A percentile compares a stretch with the other conserved stretches of the same genome.
These are phyloP conservation scores for Penicillium sp. DNA, from an alignment of 2,329 filamentous ascomycete genomes.

Conservation along the genomic window DNA sequence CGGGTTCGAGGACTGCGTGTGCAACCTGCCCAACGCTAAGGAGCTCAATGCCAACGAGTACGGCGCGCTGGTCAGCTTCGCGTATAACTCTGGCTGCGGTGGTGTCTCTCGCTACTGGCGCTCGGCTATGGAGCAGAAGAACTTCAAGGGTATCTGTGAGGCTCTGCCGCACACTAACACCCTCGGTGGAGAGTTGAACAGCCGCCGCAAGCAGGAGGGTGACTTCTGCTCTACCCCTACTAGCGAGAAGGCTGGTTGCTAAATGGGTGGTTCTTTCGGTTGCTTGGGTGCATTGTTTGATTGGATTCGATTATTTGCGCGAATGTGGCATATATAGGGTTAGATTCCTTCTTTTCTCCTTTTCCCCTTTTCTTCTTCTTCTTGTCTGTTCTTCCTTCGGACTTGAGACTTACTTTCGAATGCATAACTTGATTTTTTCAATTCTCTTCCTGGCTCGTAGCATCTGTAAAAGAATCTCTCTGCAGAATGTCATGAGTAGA, in stretches of 20 bases:
- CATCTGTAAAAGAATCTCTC: too few relatives aligned
- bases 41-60: constrained; percentile 10
- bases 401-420: too few relatives aligned
- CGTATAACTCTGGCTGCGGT: constrained; percentile 13
- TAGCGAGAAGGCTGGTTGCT: background rate
- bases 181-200: background rate
- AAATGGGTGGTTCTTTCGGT: background rate
- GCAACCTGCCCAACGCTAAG: constrained; percentile 6
- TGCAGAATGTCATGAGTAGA: too few relatives aligned
- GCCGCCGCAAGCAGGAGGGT: background rate
- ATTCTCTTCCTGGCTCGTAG: too few relatives aligned
- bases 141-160: constrained; percentile 11
- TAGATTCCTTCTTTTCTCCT: too few relatives aligned
- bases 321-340: too few relatives aligned
- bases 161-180: constrained; percentile 9
- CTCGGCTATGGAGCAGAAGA: constrained; percentile 5
- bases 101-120: constrained; percentile 7
- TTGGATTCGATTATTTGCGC: too few relatives aligned
- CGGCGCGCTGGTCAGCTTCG: constrained; percentile 10
- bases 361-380: too few relatives aligned
- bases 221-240: background rate
- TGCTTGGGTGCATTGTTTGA: too few relatives aligned
- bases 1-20: constrained; percentile 7
- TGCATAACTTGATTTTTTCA: too few relatives aligned
- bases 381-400: too few relatives aligned